These are phyloP conservation scores for Talaromyces sp. DNA, from an alignment of 2,329 filamentous ascomycete species.

Conservation along the genomic window DNA sequence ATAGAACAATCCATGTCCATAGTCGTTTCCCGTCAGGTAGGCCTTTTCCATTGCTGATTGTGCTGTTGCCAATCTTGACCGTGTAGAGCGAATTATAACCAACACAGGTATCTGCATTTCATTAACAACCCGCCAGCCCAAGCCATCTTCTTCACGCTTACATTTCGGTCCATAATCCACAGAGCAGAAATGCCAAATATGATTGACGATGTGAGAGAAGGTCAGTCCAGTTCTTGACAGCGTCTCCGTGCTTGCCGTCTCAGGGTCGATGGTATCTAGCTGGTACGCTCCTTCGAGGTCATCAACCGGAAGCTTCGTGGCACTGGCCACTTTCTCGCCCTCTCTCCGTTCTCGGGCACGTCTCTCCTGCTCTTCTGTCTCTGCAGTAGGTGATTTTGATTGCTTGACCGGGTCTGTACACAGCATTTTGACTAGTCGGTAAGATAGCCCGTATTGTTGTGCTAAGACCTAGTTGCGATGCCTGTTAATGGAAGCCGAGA, in stretches of 20 bases:
- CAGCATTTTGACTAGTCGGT: conserved; percentile 61
- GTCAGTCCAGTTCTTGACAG: conserved; percentile 35
- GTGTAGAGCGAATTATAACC: conserved; percentile 59
- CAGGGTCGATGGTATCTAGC: conserved; percentile 19
- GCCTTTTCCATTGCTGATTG: conserved; percentile 26
- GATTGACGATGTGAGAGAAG: conserved; percentile 58
- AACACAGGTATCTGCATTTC: conserved; percentile 56
- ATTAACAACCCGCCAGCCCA: conserved; percentile 6
- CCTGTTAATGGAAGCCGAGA: not conserved
- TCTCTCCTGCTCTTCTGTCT: conserved; percentile 12
- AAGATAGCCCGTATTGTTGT: conserved; percentile 62
- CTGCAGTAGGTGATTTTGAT: conserved; percentile 6
- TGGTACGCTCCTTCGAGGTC: conserved; percentile 29
- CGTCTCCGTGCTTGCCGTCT: conserved; percentile 17
- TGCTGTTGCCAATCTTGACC: conserved; percentile 45
- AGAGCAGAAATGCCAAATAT: conserved; percentile 72
- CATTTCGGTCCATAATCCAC: conserved; percentile 64
- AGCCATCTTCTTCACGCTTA: conserved; percentile 30
- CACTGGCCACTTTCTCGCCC: not conserved
- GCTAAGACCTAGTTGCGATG: conserved; percentile 42
- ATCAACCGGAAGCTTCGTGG: conserved; percentile 14
- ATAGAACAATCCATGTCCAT: conserved; percentile 69
- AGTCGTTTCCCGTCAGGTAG: conserved; percentile 49
- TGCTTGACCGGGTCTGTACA: conserved; percentile 48
- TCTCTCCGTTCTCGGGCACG: not conserved